These are phyloP conservation scores for Irpex lacteus DNA, from an alignment of 1,284 basidiomycete genomes.

Conservation along the genomic window DNA sequence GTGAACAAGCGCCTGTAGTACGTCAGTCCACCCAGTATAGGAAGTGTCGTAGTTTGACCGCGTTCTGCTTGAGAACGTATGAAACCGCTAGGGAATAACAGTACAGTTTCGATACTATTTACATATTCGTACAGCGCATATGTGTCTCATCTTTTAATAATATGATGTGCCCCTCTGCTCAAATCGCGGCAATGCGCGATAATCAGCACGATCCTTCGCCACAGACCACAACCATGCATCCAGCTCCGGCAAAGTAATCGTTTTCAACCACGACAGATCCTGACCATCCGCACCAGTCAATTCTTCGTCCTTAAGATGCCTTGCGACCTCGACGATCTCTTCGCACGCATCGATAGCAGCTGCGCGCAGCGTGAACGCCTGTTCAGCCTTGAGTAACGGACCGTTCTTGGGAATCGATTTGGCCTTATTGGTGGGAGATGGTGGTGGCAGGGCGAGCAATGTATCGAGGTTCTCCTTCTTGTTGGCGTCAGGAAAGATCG, in stretches of 20 bases:
- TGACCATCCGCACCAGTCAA: conserved; percentile 21
- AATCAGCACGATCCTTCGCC: conserved; percentile 72
- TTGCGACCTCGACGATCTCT: conserved; percentile 56
- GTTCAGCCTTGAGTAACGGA: conserved; percentile 53
- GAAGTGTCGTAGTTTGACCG: conserved; percentile 6
- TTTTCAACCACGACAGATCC: conserved; percentile 48
- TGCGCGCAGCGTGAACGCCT: conserved; percentile 77
- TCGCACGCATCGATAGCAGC: conserved; percentile 78
- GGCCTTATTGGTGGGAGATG: conserved; percentile 12
- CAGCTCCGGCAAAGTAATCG: conserved; percentile 56
- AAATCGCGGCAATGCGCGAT: conserved; percentile 60
- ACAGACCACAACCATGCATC: conserved; percentile 78
- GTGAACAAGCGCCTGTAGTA: conserved; percentile 5
- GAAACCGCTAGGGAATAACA: too few relatives aligned
- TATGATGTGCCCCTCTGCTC: conserved; percentile 60
- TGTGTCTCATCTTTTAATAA: conserved; percentile 40
- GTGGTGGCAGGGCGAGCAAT: conserved; percentile 35
- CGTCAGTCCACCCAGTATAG: not conserved
- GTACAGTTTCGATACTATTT: not conserved
- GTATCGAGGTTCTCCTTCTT: conserved; percentile 34
- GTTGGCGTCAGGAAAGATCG: conserved; percentile 44
- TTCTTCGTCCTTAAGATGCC: conserved; percentile 34
- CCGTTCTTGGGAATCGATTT: conserved; percentile 51
- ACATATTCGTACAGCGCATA: not conserved
- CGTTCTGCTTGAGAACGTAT: not conserved